These are phyloP conservation scores for Spergularia bocconei DNA, from an alignment of 148 eudicot species.

Conservation along the genomic window DNA sequence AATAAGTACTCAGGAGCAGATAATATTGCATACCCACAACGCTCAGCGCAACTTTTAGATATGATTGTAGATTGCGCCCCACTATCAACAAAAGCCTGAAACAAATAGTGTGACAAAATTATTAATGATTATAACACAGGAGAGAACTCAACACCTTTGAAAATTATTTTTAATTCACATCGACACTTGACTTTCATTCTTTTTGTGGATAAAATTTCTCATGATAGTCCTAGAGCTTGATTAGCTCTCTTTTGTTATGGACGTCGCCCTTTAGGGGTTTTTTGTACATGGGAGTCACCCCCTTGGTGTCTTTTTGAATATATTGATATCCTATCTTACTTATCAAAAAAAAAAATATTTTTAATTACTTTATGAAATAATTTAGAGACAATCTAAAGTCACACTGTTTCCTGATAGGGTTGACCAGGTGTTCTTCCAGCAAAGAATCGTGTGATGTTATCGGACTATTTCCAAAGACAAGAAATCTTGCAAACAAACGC, in stretches of 20 bases:
- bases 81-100: conserved; percentile 97
- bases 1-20: neutral
- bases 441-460: neutral
- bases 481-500: neutral
- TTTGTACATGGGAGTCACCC: no score
- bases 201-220: no score
- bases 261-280: no score
- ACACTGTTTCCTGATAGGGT: neutral
- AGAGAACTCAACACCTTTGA: neutral
- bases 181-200: no score
- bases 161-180: neutral
- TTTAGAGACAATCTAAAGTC: neutral
- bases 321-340: no score
- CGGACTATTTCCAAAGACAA: neutral
- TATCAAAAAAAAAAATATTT: neutral
- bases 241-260: no score
- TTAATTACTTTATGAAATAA: neutral
- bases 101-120: conserved; percentile 14
- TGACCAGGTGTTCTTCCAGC: neutral
- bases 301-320: no score
- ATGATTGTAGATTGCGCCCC: conserved; percentile 99
- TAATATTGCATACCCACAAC: conserved; percentile 75
- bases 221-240: no score
- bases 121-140: neutral
- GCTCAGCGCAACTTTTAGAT: conserved; percentile 95